Evolutionary conservation across 768 basidiomycete species (phyloP), one percentile per base, ranked within the genome.

Genomic region (Leucosporidium scottii): DNA sequence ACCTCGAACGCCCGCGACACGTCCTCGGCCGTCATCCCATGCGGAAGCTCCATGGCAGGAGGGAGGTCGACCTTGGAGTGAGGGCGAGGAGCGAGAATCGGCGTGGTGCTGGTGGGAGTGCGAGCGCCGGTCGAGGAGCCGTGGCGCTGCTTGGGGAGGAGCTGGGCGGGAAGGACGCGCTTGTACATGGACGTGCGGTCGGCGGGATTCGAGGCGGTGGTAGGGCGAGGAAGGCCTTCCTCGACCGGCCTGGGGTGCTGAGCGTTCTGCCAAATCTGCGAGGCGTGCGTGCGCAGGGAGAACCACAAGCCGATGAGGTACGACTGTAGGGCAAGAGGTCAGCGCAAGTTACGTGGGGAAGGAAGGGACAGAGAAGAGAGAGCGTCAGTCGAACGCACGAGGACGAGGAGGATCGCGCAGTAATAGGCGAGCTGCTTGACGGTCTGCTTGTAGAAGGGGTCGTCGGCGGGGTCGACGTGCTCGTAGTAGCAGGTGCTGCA

Each of bases 231-330:
- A 12, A 44, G 54, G 59, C 65, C 59, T 44, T 64, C 62, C 36
- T 69, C 72, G 39, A 17, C 39, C 39, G 34, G 34, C 61, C 47
- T 48, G 28, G 64, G 48, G 21, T 72, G 49, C 30, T 71, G 62
- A 36, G 75, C 71, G 76, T 98, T 97, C 77, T 98, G 93, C 96
- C 96, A 99, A 73, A 99, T 99, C 77, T 98, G 96, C 20, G 89
- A 87, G 10, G 96, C 96, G 77, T 99, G 96, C 1, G 96, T 99
- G 57, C 91, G 87, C 23, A 99, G 85, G 49, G 96, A 97, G 81
- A 99, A 99, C 96, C 96, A 98, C 1, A 98, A 82, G 47, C 96
- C 96, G 67, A 98, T 85, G 56, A 97, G 84, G 78, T 99, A 99
- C 1, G 96, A 97, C 93, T 97, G 72, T 55, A 27, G 21, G 44